These are phyloP conservation scores for Aegilops umbellulata DNA, from an alignment of 176 grass and related monocot species.

Conservation along the genomic window DNA sequence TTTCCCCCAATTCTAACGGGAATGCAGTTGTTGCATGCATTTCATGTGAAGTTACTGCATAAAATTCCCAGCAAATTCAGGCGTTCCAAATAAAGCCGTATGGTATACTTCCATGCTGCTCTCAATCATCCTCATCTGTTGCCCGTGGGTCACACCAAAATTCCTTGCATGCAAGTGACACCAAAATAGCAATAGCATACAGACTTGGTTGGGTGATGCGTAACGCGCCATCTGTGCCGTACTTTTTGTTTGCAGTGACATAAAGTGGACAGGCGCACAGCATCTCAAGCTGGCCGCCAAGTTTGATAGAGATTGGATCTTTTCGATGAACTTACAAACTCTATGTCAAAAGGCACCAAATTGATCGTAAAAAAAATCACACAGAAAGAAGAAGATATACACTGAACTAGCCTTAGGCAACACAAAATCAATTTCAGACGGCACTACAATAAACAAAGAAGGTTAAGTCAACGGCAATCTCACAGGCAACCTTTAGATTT, in stretches of 20 bases:
- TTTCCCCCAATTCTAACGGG: not conserved
- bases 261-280: constrained; percentile 19
- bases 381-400: not conserved
- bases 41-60: not conserved
- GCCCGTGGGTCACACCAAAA: constrained; percentile 25
- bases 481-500: not conserved
- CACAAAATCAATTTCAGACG: not conserved
- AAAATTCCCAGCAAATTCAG: not conserved
- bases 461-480: not conserved
- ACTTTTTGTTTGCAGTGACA: constrained; percentile 30
- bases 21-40: not conserved
- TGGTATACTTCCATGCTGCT: not conserved
- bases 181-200: constrained; percentile 3
- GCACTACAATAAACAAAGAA: not conserved
- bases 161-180: not conserved
- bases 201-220: not conserved
- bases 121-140: constrained; percentile 27
- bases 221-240: not conserved
- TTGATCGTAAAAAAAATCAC: not conserved
- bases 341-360: not conserved
- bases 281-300: constrained; percentile 39
- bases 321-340: constrained; percentile 10
- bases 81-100: not conserved
- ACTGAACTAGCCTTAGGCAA: not conserved
- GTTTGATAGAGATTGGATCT: constrained; percentile 36